Percentiles rank a stretch among this genome's conserved stretches.
Evolutionary conservation across 345 rosid species (phyloP).

Genomic region (Hibiscus tridactylites): DNA sequence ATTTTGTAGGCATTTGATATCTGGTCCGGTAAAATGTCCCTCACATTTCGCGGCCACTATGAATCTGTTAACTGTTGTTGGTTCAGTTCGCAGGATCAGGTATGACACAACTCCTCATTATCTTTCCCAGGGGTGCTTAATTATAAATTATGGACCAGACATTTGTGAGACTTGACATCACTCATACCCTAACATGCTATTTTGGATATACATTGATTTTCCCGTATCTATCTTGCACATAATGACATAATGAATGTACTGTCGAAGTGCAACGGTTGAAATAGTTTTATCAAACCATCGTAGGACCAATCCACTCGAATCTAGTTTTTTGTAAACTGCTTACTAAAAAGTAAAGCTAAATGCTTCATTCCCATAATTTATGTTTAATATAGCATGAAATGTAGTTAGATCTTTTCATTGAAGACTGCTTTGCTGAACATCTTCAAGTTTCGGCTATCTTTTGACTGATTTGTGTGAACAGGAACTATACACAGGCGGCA

Average conservation of each 20-base stretch:
- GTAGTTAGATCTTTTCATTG: background rate
- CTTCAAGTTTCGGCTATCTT: slow-evolving; percentile 3
- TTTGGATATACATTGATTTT: background rate
- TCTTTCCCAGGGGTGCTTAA: background rate
- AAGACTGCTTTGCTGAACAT: background rate
- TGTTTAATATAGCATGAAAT: background rate
- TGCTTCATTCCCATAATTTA: background rate
- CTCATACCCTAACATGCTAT: background rate
- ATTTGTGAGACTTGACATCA: background rate
- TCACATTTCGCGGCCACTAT: slow-evolving; percentile 74
- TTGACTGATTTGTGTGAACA: slow-evolving; percentile 18
- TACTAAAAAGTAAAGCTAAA: background rate
- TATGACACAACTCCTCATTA: background rate
- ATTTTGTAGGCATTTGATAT: slow-evolving; percentile 60
- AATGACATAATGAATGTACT: background rate
- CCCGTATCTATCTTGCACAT: background rate
- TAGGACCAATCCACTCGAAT: background rate
- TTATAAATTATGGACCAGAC: background rate
- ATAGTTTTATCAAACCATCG: background rate
- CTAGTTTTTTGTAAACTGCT: background rate
- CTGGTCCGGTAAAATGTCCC: slow-evolving; percentile 63
- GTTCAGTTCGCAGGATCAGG: slow-evolving; percentile 26
- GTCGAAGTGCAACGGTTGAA: background rate
- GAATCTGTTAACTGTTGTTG: slow-evolving; percentile 75
- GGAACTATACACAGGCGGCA: slow-evolving; percentile 85